Evolutionary conservation across 2,329 filamentous ascomycete species (phyloP).

Genomic region (Pseudocercospora pini-densiflorae): DNA sequence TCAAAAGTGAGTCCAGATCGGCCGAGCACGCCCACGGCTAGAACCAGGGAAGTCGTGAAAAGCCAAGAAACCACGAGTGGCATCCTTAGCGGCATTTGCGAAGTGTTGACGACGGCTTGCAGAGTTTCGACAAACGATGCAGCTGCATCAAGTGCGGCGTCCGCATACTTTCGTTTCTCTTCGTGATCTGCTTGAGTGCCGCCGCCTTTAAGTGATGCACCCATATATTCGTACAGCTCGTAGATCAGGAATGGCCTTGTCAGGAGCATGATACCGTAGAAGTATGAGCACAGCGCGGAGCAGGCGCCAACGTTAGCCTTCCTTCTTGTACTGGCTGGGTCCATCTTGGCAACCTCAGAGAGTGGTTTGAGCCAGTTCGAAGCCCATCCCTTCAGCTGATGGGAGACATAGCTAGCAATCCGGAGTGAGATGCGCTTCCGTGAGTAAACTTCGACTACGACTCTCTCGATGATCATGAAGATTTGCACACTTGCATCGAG

Average conservation of each 20-base stretch:
- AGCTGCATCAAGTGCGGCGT: slow-evolving; percentile 37
- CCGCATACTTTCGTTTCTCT: slow-evolving; percentile 35
- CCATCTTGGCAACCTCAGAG: slow-evolving; percentile 37
- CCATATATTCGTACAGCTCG: slow-evolving; percentile 49
- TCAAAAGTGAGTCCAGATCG: slow-evolving; percentile 33
- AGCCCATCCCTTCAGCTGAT: slow-evolving; percentile 48
- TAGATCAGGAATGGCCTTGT: slow-evolving; percentile 60
- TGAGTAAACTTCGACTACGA: slow-evolving; percentile 53
- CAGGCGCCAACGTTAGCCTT: slow-evolving; percentile 42
- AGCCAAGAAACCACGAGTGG: slow-evolving; percentile 38
- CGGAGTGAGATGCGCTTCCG: slow-evolving; percentile 47
- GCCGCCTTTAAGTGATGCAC: slow-evolving; percentile 26
- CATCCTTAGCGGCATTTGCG: slow-evolving; percentile 26
- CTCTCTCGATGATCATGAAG: slow-evolving; percentile 54
- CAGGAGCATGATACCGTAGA: slow-evolving; percentile 59
- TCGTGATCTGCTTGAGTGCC: slow-evolving; percentile 24
- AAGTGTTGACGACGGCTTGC: slow-evolving; percentile 25
- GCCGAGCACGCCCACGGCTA: slow-evolving; percentile 35
- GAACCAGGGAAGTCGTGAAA: slow-evolving; percentile 37
- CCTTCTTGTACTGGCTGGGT: neutral
- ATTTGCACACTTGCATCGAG: slow-evolving; percentile 49
- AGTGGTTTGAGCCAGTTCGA: slow-evolving; percentile 41
- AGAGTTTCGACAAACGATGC: slow-evolving; percentile 33
- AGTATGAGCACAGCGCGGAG: slow-evolving; percentile 57
- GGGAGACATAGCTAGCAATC: slow-evolving; percentile 48